Percentiles rank a stretch among this genome's conserved stretches.
These are phyloP conservation scores for Fusarium coffeatum DNA, from an alignment of 2,329 filamentous ascomycete species.

Conservation along the genomic window DNA sequence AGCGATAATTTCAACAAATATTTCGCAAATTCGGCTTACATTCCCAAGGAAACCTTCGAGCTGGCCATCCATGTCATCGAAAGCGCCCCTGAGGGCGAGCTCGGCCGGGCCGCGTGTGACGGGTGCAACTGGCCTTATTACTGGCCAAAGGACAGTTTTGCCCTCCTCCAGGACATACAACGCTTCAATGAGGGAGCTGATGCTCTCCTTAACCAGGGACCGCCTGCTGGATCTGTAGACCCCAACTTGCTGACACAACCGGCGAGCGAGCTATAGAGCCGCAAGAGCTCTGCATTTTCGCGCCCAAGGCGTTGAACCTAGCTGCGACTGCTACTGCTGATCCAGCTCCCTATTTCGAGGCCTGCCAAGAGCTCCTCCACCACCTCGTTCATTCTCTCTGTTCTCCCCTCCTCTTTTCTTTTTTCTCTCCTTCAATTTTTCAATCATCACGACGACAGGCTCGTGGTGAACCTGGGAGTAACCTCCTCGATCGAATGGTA, in stretches of 20 bases:
- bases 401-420: neutral
- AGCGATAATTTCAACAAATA: neutral
- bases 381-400: neutral
- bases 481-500: neutral
- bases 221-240: neutral
- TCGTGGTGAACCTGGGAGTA: neutral
- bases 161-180: neutral
- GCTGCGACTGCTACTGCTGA: too few relatives aligned
- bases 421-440: neutral
- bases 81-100: neutral
- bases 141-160: neutral
- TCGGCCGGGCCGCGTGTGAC: neutral
- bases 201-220: neutral
- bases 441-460: neutral
- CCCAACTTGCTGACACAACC: neutral
- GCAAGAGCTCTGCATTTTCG: neutral
- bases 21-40: neutral
- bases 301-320: neutral
- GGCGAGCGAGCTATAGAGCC: neutral
- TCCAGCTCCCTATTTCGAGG: neutral
- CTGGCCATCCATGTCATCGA: neutral
- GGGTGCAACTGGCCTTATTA: neutral
- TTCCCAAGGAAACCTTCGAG: neutral
- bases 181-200: neutral
- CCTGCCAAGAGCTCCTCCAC: neutral